Evolutionary conservation across 345 rosid species (phyloP), one percentile per base, ranked within the genome.

Genomic region (Heritiera fomes): DNA sequence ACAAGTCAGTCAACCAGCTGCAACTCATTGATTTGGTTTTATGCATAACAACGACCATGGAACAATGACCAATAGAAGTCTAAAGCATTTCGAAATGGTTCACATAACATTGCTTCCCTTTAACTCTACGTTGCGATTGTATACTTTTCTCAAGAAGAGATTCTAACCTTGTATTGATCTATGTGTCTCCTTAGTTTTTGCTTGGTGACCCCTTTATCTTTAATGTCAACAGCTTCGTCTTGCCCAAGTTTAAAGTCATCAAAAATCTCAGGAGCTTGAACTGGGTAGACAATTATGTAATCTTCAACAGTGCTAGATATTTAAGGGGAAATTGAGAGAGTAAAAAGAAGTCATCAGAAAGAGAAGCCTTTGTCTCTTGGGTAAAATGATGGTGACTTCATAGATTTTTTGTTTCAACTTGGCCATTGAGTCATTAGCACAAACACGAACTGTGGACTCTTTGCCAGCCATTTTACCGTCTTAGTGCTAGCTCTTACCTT

Each of bases 211-310:
- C 91, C 98, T 77, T 92, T 93, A 73, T 95, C 98, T 87, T 95
- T 88, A 62, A 91, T 87, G 77, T 92, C 97, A 6, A 93, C 90
- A 73, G 87, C 90, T 90, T 95, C 98, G 77, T 91, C 94, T 82
- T 89, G 92, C n/a, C 98, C 97, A 72, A 92, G 83, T 83, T 93
- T 94, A 86, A 93, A 92, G 75, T 93, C 98, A 83, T 95, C 99
- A 62, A 93, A 64, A 76, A 93, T 85, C 84, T 93, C 99, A 0
- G 95, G 94, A 76, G 93, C 81, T 40, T 93, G 93, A 55, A 82
- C 86, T 84, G 84, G 97, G 81, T 93, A 95, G 81, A 93, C 87
- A n/a, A 93, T 82, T 67, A 95, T 87, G 67, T 95, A 97, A 86
- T 91, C 97, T 88, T 93, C 99, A 40, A 87, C 87, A 50, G 98